Evolutionary conservation across 495 filamentous ascomycete genomes (phyloP).

Genomic region (Margaritispora aquatica): DNA sequence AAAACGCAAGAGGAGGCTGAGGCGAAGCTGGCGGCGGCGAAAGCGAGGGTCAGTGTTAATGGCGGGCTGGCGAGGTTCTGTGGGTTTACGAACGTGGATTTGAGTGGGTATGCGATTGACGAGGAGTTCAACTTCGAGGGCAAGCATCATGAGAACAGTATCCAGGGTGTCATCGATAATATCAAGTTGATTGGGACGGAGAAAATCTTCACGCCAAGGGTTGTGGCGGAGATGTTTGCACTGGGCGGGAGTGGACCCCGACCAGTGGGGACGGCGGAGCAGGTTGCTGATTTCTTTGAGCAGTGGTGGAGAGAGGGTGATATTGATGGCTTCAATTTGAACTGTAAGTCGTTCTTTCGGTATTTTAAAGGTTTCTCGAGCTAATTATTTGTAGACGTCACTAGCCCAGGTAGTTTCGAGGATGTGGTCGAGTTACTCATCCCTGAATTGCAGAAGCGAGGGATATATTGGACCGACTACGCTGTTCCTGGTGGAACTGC

Average conservation of each 20-base stretch:
- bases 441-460: slow-evolving; percentile 49
- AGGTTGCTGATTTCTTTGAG: slow-evolving; percentile 59
- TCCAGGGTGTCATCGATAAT: slow-evolving; percentile 11
- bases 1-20: slow-evolving; percentile 49
- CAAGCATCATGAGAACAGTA: slow-evolving; percentile 57
- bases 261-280: slow-evolving; percentile 45
- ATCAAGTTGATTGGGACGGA: slow-evolving; percentile 27
- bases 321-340: slow-evolving; percentile 58
- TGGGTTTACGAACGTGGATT: slow-evolving; percentile 58
- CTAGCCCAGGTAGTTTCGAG: slow-evolving; percentile 18
- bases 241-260: slow-evolving; percentile 41
- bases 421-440: slow-evolving; percentile 54
- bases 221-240: neutral
- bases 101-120: slow-evolving; percentile 47
- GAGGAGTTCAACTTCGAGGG: slow-evolving; percentile 51
- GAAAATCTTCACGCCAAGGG: neutral
- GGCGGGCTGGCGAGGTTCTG: slow-evolving; percentile 52
- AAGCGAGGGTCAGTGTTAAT: slow-evolving; percentile 43
- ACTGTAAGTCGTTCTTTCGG: slow-evolving; percentile 32
- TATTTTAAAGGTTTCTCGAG: too few species aligned
- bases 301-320: slow-evolving; percentile 53
- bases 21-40: slow-evolving; percentile 43
- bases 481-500: slow-evolving; percentile 40
- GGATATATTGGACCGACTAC: slow-evolving; percentile 46
- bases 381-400: neutral